Conservation (phyloP, 78 protist genomes). For the Guillardia theta region DNA sequence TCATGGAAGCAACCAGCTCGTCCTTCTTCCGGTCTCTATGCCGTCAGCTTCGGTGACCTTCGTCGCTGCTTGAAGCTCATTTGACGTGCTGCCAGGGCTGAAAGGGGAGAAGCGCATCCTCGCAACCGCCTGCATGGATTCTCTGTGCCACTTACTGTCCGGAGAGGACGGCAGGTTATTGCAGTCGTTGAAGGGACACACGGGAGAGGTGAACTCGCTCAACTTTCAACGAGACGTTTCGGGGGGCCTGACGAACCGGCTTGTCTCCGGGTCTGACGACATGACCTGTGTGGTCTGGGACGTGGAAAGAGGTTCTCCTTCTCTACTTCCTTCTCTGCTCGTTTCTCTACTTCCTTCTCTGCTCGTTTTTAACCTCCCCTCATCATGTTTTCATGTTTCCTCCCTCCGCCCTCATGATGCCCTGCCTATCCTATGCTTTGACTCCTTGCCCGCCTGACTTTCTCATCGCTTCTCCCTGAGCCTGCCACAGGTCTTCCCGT, state of each 20-base stretch:
- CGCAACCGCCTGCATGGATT: neutral
- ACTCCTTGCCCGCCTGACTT: neutral
- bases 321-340: neutral
- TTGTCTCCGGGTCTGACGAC: neutral
- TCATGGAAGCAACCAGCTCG: too few relatives aligned
- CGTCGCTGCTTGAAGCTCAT: neutral
- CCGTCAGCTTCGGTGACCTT: neutral
- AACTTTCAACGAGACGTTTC: neutral
- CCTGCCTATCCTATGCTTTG: neutral
- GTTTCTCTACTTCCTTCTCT: neutral
- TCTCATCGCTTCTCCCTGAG: neutral
- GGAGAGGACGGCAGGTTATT: neutral
- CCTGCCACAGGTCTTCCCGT: neutral
- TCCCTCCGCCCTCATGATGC: neutral
- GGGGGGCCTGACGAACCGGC: neutral
- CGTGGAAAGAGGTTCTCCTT: neutral
- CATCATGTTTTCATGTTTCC: neutral
- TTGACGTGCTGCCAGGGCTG: neutral
- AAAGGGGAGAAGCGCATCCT: neutral
- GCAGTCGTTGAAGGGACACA: neutral
- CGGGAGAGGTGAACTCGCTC: neutral
- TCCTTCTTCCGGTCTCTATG: neutral
- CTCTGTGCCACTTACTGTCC: neutral
- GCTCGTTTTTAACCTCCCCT: neutral
- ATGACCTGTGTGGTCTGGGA: neutral